Conservation (phyloP, 2,329 filamentous ascomycete species). For the Trichoderma sp. region DNA sequence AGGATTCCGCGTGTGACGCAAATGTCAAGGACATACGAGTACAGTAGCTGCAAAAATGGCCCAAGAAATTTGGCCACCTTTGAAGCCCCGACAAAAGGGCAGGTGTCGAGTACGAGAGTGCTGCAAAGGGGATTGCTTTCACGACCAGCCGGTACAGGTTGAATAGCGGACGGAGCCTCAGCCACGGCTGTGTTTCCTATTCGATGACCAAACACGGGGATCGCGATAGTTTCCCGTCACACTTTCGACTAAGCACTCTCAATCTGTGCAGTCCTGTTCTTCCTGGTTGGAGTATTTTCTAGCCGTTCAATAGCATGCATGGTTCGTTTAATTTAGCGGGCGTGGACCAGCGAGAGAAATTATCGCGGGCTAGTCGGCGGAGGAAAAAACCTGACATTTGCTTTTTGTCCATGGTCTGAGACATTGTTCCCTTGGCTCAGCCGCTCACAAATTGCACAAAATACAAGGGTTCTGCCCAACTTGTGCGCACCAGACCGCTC, state of each 20-base stretch:
- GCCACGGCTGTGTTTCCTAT: not conserved
- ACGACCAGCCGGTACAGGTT: not conserved
- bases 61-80: not conserved
- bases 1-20: conserved; percentile 1
- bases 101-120: not conserved
- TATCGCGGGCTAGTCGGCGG: not conserved
- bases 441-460: not conserved
- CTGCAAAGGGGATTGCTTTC: not conserved
- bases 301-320: not conserved
- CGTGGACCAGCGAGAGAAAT: not conserved
- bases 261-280: not conserved
- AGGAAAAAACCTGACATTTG: not conserved
- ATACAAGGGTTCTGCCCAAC: not conserved
- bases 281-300: not conserved
- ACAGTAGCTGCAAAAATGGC: not conserved
- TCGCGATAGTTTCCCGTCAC: not conserved
- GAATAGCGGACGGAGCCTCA: not conserved
- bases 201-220: not conserved
- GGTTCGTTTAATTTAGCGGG: not conserved
- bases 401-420: conserved; percentile 1
- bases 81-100: not conserved
- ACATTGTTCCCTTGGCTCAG: conserved; percentile 17
- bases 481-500: not conserved
- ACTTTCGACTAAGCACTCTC: not conserved
- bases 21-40: not conserved